phyloP scores from a whole-genome alignment of 108 stramenopile genomes.

The Epithemia pelagica region DNA sequence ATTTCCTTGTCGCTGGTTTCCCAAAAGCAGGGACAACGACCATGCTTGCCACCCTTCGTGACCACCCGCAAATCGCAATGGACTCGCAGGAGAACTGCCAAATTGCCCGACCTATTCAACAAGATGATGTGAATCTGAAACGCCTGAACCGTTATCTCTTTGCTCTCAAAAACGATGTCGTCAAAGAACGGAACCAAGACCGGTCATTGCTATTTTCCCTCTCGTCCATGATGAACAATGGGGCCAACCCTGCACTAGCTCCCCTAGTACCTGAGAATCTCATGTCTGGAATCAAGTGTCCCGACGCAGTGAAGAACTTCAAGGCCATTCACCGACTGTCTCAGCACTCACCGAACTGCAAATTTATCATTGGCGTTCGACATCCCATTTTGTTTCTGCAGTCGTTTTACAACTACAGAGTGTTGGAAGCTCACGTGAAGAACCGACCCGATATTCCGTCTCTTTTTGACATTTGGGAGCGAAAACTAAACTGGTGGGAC shows the following conservation, averaged over 20 bases:
- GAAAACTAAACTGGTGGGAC: slow-evolving; percentile 19
- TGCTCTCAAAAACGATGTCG: background rate
- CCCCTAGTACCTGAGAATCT: background rate
- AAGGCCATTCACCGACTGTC: slow-evolving; percentile 15
- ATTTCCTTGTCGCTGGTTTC: slow-evolving; percentile 22
- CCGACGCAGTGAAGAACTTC: slow-evolving; percentile 14
- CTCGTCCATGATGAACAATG: background rate
- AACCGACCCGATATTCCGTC: slow-evolving; percentile 14
- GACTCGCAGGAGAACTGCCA: slow-evolving; percentile 17
- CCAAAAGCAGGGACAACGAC: slow-evolving; percentile 22
- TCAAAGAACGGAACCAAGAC: background rate
- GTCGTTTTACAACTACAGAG: slow-evolving; percentile 29
- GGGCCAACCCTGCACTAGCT: too few relatives aligned
- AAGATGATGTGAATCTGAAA: slow-evolving; percentile 1
- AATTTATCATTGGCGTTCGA: slow-evolving; percentile 39
- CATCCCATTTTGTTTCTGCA: slow-evolving; percentile 41
- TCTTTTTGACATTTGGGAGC: slow-evolving; percentile 21
- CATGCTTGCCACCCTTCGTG: slow-evolving; percentile 17
- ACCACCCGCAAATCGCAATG: slow-evolving; percentile 22
- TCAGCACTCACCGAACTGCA: slow-evolving; percentile 19
- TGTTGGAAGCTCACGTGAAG: slow-evolving; percentile 22
- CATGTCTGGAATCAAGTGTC: slow-evolving; percentile 31
- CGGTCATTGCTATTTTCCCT: background rate
- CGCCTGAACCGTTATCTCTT: slow-evolving; percentile 9
- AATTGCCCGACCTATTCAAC: slow-evolving; percentile 4